phyloP scores from a whole-genome alignment of 2,329 filamentous ascomycete genomes.

The Sporothrix euskadiensis region DNA sequence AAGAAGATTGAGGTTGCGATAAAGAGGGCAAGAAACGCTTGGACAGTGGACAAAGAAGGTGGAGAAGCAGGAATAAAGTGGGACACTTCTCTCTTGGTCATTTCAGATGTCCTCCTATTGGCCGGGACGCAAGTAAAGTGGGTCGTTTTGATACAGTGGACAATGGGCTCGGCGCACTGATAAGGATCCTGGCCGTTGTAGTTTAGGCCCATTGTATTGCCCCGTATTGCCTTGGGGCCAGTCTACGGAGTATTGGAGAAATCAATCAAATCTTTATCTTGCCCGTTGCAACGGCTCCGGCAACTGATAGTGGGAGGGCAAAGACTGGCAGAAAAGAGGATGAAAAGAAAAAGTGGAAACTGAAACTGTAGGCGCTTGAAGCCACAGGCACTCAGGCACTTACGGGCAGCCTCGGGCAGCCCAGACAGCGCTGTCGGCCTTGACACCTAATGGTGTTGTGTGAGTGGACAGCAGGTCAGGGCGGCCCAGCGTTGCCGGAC shows the following conservation, averaged over 20 bases:
- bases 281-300: constrained; percentile 1
- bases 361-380: neutral
- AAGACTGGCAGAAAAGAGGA: neutral
- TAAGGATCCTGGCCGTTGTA: neutral
- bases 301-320: constrained; percentile 8
- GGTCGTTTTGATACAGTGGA: neutral
- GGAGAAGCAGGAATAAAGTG: neutral
- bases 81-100: neutral
- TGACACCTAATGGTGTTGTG: neutral
- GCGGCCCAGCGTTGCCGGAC: neutral
- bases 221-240: neutral
- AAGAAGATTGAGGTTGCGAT: neutral
- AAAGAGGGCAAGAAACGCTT: neutral
- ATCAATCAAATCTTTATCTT: neutral
- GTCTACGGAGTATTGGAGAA: neutral
- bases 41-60: neutral
- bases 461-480: neutral
- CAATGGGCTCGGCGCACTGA: neutral
- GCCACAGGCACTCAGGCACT: neutral
- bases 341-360: neutral
- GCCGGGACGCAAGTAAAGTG: neutral
- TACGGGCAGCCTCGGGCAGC: too few species aligned
- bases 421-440: neutral
- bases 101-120: neutral
- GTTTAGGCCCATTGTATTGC: neutral